These are phyloP conservation scores for Bassia scoparia DNA, from an alignment of 148 eudicot genomes.

Conservation along the genomic window DNA sequence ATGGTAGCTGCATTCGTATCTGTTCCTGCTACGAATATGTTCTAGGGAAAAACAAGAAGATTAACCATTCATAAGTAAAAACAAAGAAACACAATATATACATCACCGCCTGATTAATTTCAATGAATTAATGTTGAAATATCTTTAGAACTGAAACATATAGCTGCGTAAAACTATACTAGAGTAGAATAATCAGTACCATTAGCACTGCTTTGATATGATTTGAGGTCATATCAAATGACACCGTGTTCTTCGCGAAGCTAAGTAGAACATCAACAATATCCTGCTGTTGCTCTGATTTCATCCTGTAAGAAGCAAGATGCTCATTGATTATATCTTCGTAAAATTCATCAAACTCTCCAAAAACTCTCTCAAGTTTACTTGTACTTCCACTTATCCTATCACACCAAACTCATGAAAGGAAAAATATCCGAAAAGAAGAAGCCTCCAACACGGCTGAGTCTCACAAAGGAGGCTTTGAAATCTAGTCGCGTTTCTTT, in stretches of 20 bases:
- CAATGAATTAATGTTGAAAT: not conserved
- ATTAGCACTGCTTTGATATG: slow-evolving; percentile 20
- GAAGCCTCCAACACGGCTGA: slow-evolving; percentile 1
- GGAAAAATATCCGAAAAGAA: slow-evolving; percentile 12
- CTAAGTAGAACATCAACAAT: slow-evolving; percentile 16
- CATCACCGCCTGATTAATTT: no score
- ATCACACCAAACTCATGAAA: slow-evolving; percentile 10
- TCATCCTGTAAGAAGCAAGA: not conserved
- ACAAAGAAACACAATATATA: no score
- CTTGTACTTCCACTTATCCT: slow-evolving; percentile 6
- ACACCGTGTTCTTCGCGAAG: not conserved
- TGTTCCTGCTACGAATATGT: slow-evolving; percentile 33
- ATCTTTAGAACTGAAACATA: not conserved
- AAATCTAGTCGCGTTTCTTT: not conserved
- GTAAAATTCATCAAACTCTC: slow-evolving; percentile 7
- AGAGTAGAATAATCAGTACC: not conserved
- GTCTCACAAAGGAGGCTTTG: not conserved
- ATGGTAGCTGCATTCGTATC: slow-evolving; percentile 31
- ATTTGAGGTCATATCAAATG: slow-evolving; percentile 5
- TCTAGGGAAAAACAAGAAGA: not conserved
- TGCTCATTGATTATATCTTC: not conserved
- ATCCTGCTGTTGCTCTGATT: slow-evolving; percentile 8
- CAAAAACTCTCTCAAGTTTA: slow-evolving; percentile 1
- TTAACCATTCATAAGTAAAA: no score
- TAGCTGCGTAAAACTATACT: not conserved